A percentile compares a stretch with the other conserved stretches of the same genome.
Conservation (phyloP, 2,329 filamentous ascomycete genomes). For the Aspergillus proliferans region DNA sequence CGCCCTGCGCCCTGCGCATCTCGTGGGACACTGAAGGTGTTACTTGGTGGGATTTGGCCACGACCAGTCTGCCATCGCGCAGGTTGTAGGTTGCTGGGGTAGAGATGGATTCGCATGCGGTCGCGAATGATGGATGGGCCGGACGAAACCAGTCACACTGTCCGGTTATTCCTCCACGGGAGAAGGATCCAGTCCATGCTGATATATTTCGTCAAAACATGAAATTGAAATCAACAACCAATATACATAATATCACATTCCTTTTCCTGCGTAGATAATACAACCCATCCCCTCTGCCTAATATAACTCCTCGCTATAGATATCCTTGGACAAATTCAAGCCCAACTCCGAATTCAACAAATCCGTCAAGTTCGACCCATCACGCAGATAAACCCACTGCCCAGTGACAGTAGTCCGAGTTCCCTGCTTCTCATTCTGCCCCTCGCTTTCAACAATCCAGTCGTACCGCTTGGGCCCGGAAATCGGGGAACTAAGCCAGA, state of each 20-base stretch:
- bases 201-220: too few species aligned
- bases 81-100: not conserved
- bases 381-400: constrained; percentile 81
- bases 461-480: constrained; percentile 93
- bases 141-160: too few species aligned
- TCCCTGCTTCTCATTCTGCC: constrained; percentile 72
- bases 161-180: too few species aligned
- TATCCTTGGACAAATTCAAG: constrained; percentile 50
- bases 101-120: not conserved
- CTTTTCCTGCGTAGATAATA: not conserved
- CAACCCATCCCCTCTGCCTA: not conserved
- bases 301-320: constrained; percentile 21
- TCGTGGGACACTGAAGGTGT: too few species aligned
- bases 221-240: not conserved
- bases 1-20: too few species aligned
- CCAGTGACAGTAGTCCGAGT: constrained; percentile 49
- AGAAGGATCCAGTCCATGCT: too few species aligned
- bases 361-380: constrained; percentile 68
- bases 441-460: constrained; percentile 68
- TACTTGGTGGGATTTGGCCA: not conserved
- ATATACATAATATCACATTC: not conserved
- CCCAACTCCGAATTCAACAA: constrained; percentile 71
- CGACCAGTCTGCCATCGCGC: not conserved
- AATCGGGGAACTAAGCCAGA: constrained; percentile 89
- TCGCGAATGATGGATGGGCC: too few species aligned